Conservation (phyloP, 2,329 filamentous ascomycete genomes). For the Pezicula rhizophila region DNA sequence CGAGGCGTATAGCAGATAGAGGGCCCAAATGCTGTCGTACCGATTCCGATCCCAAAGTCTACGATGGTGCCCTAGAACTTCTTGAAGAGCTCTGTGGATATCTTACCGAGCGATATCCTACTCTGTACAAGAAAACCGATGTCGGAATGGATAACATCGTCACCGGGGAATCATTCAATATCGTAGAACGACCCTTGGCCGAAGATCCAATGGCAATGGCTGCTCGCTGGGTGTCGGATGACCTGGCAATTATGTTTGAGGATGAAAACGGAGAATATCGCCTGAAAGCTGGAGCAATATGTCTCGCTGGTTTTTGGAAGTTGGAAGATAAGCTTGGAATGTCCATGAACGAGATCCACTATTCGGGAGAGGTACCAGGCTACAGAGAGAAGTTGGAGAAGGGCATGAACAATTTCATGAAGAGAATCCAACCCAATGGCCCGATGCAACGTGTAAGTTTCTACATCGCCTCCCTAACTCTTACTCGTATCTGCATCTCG, state of each 20-base stretch:
- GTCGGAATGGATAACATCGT: slow-evolving; percentile 64
- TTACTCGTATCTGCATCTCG: background rate
- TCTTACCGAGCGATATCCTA: slow-evolving; percentile 69
- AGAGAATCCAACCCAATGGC: slow-evolving; percentile 60
- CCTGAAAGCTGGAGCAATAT: slow-evolving; percentile 67
- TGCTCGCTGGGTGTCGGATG: slow-evolving; percentile 71
- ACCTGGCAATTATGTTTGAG: slow-evolving; percentile 80
- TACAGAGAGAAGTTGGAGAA: slow-evolving; percentile 66
- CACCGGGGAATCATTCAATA: slow-evolving; percentile 68
- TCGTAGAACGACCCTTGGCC: slow-evolving; percentile 52
- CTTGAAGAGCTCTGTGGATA: slow-evolving; percentile 68
- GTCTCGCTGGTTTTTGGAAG: slow-evolving; percentile 79
- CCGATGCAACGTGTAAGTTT: slow-evolving; percentile 39
- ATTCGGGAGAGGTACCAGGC: slow-evolving; percentile 67
- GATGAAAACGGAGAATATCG: slow-evolving; percentile 72
- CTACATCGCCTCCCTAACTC: background rate
- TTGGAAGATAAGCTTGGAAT: slow-evolving; percentile 77
- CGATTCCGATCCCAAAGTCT: slow-evolving; percentile 62
- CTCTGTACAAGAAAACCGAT: slow-evolving; percentile 56
- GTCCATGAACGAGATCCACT: slow-evolving; percentile 74
- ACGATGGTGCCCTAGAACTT: slow-evolving; percentile 67
- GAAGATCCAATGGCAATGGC: slow-evolving; percentile 77
- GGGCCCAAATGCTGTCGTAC: slow-evolving; percentile 54
- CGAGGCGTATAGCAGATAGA: slow-evolving; percentile 58
- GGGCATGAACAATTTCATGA: slow-evolving; percentile 79